Evolutionary conservation across 805 yeast genomes (phyloP).

Genomic region (Barnettozyma californica): DNA sequence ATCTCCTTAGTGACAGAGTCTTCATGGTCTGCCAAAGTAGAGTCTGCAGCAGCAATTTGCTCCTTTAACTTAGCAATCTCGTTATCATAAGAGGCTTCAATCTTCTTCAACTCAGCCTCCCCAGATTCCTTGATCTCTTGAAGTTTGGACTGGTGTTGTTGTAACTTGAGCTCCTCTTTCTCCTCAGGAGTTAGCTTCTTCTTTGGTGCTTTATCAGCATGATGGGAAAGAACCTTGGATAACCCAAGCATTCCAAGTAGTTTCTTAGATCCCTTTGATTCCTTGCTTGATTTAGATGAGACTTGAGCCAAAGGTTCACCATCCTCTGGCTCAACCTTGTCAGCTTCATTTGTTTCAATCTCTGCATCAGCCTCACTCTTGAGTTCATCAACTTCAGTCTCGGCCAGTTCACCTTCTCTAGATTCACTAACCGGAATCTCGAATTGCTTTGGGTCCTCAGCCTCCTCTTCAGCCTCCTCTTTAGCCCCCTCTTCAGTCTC

Average conservation of each 20-base stretch:
- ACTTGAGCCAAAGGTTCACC: background rate
- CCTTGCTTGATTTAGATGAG: background rate
- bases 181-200: conserved; percentile 19
- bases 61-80: conserved; percentile 20
- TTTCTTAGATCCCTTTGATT: conserved; percentile 7
- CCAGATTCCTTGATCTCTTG: conserved; percentile 14
- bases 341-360: background rate
- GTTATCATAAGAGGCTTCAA: conserved; percentile 18
- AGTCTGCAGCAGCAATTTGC: conserved; percentile 20
- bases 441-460: conserved; percentile 7
- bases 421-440: conserved; percentile 10
- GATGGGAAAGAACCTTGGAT: conserved; percentile 3
- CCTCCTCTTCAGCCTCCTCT: conserved; percentile 5
- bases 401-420: conserved; percentile 8
- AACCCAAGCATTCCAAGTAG: conserved; percentile 10
- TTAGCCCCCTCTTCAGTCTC: conserved; percentile 4
- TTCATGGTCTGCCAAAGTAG: conserved; percentile 14
- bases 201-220: background rate
- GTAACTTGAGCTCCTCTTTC: conserved; percentile 14
- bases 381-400: conserved; percentile 13
- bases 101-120: conserved; percentile 14
- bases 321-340: background rate
- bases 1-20: conserved; percentile 11
- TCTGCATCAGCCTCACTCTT: conserved; percentile 8
- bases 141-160: conserved; percentile 16